Conservation (phyloP, 352 stramenopile species). For the Sclerospora graminicola region DNA sequence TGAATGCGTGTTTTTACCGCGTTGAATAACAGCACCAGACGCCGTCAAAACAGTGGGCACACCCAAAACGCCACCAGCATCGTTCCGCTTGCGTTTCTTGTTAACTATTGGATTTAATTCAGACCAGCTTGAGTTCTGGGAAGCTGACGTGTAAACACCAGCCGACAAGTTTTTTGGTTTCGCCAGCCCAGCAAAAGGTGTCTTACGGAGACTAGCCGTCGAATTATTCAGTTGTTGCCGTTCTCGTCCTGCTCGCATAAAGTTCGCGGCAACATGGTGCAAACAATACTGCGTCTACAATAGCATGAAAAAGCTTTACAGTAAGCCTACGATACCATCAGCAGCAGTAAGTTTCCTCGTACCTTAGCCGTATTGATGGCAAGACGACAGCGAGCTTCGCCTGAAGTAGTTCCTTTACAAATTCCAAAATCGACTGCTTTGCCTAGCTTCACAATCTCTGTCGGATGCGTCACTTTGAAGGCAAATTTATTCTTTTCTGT, state of each 20-base stretch:
- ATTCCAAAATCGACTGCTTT: constrained; percentile 62
- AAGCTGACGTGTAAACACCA: constrained; percentile 53
- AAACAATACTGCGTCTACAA: constrained; percentile 61
- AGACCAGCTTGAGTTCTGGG: constrained; percentile 9
- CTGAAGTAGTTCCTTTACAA: constrained; percentile 56
- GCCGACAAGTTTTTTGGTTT: constrained; percentile 70
- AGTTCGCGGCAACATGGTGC: constrained; percentile 64
- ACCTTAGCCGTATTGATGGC: constrained; percentile 70
- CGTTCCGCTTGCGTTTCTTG: constrained; percentile 50
- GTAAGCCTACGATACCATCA: too few species aligned
- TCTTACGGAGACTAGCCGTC: constrained; percentile 50
- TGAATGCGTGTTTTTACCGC: constrained; percentile 1
- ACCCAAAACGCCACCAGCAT: constrained; percentile 22
- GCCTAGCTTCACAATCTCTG: constrained; percentile 57
- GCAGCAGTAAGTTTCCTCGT: too few species aligned
- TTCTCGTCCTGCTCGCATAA: constrained; percentile 55
- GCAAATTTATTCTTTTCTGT: constrained; percentile 72
- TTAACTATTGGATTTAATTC: constrained; percentile 25
- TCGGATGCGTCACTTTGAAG: constrained; percentile 49
- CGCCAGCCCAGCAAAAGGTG: constrained; percentile 37
- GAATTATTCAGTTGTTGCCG: constrained; percentile 73
- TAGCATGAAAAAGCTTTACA: not conserved
- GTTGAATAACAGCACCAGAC: constrained; percentile 38
- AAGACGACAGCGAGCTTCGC: constrained; percentile 53
- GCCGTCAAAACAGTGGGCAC: constrained; percentile 41